Percentiles rank a stretch among this genome's conserved stretches.
Evolutionary conservation across 768 basidiomycete genomes (phyloP).

Genomic region (Amanita thiersii): DNA sequence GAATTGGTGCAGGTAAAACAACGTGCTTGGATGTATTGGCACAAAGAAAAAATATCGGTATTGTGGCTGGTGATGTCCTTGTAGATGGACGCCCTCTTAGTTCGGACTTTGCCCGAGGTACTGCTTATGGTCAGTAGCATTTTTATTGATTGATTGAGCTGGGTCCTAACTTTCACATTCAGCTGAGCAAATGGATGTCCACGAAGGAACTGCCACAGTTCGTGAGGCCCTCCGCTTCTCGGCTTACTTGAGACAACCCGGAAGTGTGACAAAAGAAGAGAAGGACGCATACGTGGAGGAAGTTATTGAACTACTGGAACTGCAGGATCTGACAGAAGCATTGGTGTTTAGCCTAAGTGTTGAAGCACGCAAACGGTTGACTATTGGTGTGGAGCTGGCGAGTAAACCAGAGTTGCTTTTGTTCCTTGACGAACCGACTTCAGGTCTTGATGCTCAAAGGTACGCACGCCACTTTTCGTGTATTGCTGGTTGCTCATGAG

Average conservation of each 20-base stretch:
- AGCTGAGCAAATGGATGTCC: conserved; percentile 83
- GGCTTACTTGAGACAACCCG: conserved; percentile 76
- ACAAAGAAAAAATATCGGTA: conserved; percentile 64
- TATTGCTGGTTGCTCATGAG: conserved; percentile 36
- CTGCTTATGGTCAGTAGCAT: conserved; percentile 58
- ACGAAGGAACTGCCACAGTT: conserved; percentile 76
- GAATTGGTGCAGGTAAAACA: conserved; percentile 45
- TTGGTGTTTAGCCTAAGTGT: conserved; percentile 63
- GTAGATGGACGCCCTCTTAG: conserved; percentile 59
- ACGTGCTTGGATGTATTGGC: conserved; percentile 72
- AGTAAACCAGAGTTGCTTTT: conserved; percentile 77
- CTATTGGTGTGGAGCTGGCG: conserved; percentile 88
- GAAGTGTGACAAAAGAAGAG: conserved; percentile 55
- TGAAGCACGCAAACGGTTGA: conserved; percentile 76
- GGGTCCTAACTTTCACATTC: conserved; percentile 16
- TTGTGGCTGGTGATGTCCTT: conserved; percentile 54
- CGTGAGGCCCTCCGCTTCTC: conserved; percentile 83
- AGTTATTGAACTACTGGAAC: conserved; percentile 75
- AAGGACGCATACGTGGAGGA: conserved; percentile 78
- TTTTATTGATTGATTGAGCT: conserved; percentile 13
- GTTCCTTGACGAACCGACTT: conserved; percentile 51
- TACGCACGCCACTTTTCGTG: conserved; percentile 7
- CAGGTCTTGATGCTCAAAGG: conserved; percentile 37
- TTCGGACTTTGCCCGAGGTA: conserved; percentile 49
- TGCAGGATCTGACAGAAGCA: conserved; percentile 79